phyloP scores from a whole-genome alignment of 2,329 filamentous ascomycete species.

The Clonostachys rosea region DNA sequence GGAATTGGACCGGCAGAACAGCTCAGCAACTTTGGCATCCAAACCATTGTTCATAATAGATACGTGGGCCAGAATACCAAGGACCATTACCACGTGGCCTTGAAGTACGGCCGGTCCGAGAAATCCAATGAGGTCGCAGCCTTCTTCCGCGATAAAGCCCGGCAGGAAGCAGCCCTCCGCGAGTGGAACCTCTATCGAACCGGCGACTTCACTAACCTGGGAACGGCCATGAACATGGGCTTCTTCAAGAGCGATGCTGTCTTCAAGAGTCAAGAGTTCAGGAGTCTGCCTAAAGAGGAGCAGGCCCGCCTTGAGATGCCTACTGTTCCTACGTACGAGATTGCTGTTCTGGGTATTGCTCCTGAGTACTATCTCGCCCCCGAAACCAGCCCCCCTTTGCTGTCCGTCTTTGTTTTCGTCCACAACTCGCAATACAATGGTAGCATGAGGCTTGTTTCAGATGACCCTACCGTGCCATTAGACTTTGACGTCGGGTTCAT shows the following conservation, averaged over 20 bases:
- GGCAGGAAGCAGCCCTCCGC: conserved; percentile 35
- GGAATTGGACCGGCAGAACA: conserved; percentile 51
- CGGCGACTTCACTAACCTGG: conserved; percentile 30
- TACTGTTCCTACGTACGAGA: conserved; percentile 53
- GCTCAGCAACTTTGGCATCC: conserved; percentile 46
- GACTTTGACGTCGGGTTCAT: conserved; percentile 49
- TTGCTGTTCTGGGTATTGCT: conserved; percentile 43
- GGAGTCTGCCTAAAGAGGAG: conserved; percentile 34
- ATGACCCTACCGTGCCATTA: conserved; percentile 43
- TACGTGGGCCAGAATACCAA: conserved; percentile 57
- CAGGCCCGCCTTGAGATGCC: conserved; percentile 37
- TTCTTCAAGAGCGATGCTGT: conserved; percentile 38
- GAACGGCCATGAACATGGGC: conserved; percentile 30
- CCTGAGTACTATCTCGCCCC: conserved; percentile 30
- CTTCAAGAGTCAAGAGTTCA: conserved; percentile 38
- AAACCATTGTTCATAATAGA: conserved; percentile 48
- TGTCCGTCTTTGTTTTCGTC: conserved; percentile 35
- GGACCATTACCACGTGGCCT: conserved; percentile 44
- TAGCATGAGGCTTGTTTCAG: conserved; percentile 44
- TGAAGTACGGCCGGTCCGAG: conserved; percentile 31
- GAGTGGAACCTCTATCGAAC: conserved; percentile 40
- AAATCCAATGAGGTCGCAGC: conserved; percentile 32
- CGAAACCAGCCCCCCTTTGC: conserved; percentile 29
- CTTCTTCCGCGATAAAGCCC: conserved; percentile 36
- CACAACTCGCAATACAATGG: conserved; percentile 51